Evolutionary conservation across 2,329 filamentous ascomycete genomes (phyloP).

Genomic region (Capronia epimyces): DNA sequence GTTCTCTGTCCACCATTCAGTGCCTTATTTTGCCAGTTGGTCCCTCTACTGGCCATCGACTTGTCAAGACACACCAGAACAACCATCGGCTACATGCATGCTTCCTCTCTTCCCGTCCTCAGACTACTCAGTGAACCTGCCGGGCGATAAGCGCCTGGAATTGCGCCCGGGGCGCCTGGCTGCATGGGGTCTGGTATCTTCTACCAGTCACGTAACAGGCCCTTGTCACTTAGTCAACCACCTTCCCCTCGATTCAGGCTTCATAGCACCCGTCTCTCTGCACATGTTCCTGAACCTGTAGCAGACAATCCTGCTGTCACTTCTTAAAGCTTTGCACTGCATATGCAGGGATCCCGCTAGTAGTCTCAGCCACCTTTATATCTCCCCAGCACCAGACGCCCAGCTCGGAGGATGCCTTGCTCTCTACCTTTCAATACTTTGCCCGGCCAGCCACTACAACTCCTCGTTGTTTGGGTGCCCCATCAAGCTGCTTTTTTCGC

Average conservation of each 20-base stretch:
- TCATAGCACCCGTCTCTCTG: neutral
- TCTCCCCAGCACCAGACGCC: neutral
- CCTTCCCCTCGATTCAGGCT: neutral
- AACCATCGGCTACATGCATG: conserved; percentile 6
- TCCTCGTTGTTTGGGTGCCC: too few species aligned
- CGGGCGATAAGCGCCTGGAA: conserved; percentile 20
- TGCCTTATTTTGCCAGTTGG: neutral
- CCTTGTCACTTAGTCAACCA: conserved; percentile 1
- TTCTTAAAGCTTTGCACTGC: conserved; percentile 12
- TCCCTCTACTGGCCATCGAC: neutral
- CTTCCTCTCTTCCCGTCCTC: conserved; percentile 5
- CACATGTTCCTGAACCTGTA: conserved; percentile 2
- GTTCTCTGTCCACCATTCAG: neutral
- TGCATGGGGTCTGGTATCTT: conserved; percentile 6
- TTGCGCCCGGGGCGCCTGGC: conserved; percentile 9
- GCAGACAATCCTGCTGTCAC: conserved; percentile 8
- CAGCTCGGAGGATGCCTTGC: conserved; percentile 4
- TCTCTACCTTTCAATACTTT: too few species aligned
- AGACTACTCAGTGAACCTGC: conserved; percentile 7
- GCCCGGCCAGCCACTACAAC: too few species aligned
- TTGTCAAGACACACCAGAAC: neutral
- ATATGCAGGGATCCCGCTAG: conserved; percentile 12
- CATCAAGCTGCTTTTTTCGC: too few species aligned
- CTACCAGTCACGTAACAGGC: conserved; percentile 17
- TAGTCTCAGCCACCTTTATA: neutral